Base-by-base conservation (phyloP, 169 alveolate genomes). In the Plasmodium cynomolgi region DNA sequence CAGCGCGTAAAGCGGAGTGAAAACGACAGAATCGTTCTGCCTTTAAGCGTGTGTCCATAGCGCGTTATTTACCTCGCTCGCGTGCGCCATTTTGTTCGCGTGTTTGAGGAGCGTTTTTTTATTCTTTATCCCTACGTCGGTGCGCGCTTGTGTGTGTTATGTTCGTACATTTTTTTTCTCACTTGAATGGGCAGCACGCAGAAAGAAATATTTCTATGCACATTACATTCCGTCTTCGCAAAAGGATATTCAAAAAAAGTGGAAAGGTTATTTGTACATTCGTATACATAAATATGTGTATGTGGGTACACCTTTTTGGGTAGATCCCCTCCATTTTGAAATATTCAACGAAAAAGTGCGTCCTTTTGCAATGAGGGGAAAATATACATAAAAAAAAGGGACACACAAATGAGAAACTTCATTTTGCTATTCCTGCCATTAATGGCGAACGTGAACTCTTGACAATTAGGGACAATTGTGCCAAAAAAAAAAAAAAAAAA, bases 1-100 rank as follows among this genome's bases (percentile, higher is more conserved):
- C 83, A 15, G 37, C 13, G 23, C 5, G 44, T 75, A 75, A 33
- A 26, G 2, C 26, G 31, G 8, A 75, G 23, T 9, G 56, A 75
- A 75, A 75, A 75, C 13, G 83, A 26, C 62, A 75, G 83, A 75
- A 75, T 34, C 44, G 44, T 75, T 75, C 83, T 75, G 9, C 56
- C 56, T 75, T 34, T 75, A 17, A 75, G 31, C 13, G 31, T 75
- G 29, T 75, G 75, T 3, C 3, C 37, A 62, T n/a, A 20, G 33
- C 15, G 9, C 3, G 33, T 5, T 62, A 26, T 62, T 62, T 20
- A n/a, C 34, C 1, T 26, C 15, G 75, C 33, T n/a, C 29, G 9
- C 75, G 33, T 62, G 75, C n/a, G 44, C n/a, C 56, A 34, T 75
- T 17, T 75, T 33, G 37, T 75, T 11, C 15, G n/a, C 3, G 47